A percentile compares a stretch with the other conserved stretches of the same genome.
phyloP scores from a whole-genome alignment of 140 eudicot genomes.

The Anethum foeniculum region DNA sequence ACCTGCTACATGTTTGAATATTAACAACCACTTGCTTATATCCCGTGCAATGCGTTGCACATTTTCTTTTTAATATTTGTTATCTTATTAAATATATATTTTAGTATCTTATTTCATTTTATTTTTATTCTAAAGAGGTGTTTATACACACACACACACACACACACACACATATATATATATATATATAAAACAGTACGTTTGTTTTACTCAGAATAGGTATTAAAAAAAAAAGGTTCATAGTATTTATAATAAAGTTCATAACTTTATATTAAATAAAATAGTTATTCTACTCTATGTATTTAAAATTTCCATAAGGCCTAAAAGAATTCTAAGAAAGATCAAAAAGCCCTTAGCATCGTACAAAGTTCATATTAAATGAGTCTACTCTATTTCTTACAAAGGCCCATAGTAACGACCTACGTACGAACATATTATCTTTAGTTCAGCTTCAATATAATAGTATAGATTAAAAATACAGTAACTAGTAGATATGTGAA shows the following conservation, averaged over 20 bases:
- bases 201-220: not conserved
- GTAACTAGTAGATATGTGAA: not conserved
- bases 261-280: not conserved
- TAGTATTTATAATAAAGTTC: not conserved
- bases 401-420: not conserved
- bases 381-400: not conserved
- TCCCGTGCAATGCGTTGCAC: not conserved
- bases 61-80: too few relatives aligned
- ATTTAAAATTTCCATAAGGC: not conserved
- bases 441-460: not conserved
- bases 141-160: too few relatives aligned
- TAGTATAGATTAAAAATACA: not conserved
- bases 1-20: slow-evolving; percentile 36
- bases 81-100: too few relatives aligned
- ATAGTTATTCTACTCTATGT: not conserved
- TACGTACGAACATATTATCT: not conserved
- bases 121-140: not conserved
- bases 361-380: not conserved
- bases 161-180: too few relatives aligned
- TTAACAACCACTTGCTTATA: not conserved
- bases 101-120: too few relatives aligned
- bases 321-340: not conserved
- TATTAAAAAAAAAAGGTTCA: not conserved
- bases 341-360: not conserved
- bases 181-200: not conserved